phyloP scores from a whole-genome alignment of 352 stramenopile genomes.

The Phytophthora citrophthora region DNA sequence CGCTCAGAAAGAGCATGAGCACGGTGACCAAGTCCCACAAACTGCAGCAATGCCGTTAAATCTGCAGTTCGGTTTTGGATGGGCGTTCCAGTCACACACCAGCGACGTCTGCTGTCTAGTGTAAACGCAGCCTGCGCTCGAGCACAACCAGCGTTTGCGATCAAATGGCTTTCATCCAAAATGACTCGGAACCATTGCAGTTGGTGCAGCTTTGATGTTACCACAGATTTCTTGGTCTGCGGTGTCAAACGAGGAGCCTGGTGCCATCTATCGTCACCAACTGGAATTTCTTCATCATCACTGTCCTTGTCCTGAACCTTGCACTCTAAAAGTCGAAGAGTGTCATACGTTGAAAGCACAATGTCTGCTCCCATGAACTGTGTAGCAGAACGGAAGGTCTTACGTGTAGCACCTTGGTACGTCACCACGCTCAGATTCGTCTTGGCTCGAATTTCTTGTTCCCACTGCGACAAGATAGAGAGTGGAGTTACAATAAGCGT shows the following conservation, averaged over 20 bases:
- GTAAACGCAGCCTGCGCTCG: conserved; percentile 61
- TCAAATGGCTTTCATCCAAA: conserved; percentile 90
- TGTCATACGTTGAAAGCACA: conserved; percentile 85
- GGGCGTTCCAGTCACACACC: conserved; percentile 91
- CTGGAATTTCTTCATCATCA: conserved; percentile 24
- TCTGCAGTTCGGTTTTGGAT: conserved; percentile 91
- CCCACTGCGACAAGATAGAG: conserved; percentile 88
- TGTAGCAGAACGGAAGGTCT: conserved; percentile 63
- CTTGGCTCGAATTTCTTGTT: conserved; percentile 80
- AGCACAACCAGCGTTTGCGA: conserved; percentile 84
- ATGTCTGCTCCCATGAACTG: conserved; percentile 85
- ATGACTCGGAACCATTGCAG: conserved; percentile 88
- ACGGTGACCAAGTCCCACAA: conserved; percentile 73
- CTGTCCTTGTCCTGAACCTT: conserved; percentile 50
- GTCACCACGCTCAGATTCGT: conserved; percentile 78
- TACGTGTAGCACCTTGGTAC: conserved; percentile 74
- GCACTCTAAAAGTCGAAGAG: conserved; percentile 73
- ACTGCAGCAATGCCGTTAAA: conserved; percentile 86
- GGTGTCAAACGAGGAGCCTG: conserved; percentile 37
- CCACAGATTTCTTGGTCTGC: conserved; percentile 32
- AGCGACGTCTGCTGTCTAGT: conserved; percentile 78
- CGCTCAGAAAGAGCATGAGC: conserved; percentile 60
- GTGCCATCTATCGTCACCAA: conserved; percentile 32
- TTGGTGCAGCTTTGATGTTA: conserved; percentile 76
- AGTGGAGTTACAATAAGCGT: conserved; percentile 85